Percentiles rank a stretch among this genome's conserved stretches.
Conservation (phyloP, 306 rosid genomes). For the Cucumis sativus region DNA sequence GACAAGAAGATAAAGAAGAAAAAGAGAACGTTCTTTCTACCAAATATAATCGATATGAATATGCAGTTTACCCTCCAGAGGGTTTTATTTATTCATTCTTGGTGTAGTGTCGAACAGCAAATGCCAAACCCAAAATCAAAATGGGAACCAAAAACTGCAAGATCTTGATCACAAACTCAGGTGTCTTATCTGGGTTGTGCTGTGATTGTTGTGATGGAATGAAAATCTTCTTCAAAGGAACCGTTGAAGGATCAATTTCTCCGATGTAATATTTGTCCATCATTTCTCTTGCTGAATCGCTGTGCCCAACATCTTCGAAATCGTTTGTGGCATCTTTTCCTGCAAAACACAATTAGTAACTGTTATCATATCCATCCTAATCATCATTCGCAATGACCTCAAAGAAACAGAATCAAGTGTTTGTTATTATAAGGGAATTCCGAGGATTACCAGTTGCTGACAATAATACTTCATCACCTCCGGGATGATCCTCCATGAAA, state of each 20-base stretch:
- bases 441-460: conserved; percentile 60
- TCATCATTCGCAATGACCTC: neutral
- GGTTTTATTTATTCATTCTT: conserved; percentile 47
- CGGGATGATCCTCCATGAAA: conserved; percentile 97
- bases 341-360: conserved; percentile 11
- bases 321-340: conserved; percentile 93
- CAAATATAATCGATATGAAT: neutral
- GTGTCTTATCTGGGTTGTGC: conserved; percentile 56
- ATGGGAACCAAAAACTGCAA: conserved; percentile 84
- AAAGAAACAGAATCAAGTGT: neutral
- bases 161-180: conserved; percentile 70
- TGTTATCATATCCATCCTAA: neutral
- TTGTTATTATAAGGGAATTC: neutral
- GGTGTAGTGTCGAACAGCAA: conserved; percentile 75
- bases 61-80: conserved; percentile 16
- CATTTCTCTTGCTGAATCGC: conserved; percentile 83
- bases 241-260: conserved; percentile 58
- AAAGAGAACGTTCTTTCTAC: conserved; percentile 14
- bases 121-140: conserved; percentile 78
- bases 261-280: conserved; percentile 82
- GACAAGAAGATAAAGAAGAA: conserved; percentile 15
- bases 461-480: conserved; percentile 87
- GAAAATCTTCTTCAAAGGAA: conserved; percentile 37
- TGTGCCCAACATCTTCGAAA: conserved; percentile 96
- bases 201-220: conserved; percentile 43